Conservation (phyloP, 768 basidiomycete genomes). For the Amanita molliuscula region DNA sequence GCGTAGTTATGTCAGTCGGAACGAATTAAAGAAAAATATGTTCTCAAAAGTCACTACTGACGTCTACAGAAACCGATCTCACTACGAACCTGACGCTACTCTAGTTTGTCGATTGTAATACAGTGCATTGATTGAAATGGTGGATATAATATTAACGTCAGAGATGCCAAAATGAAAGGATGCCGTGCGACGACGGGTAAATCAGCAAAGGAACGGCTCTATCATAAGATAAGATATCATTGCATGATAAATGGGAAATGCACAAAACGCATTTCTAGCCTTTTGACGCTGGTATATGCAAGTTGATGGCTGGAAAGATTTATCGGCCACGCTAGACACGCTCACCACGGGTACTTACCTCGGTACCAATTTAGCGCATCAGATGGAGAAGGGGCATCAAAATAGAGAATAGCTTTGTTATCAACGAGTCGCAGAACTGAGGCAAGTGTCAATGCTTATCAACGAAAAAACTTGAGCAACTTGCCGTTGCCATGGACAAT, state of each 20-base stretch:
- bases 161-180: slow-evolving; percentile 7
- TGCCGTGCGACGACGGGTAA: neutral
- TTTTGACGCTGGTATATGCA: slow-evolving; percentile 80
- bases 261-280: slow-evolving; percentile 28
- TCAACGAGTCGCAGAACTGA: slow-evolving; percentile 83
- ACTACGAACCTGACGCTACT: slow-evolving; percentile 1
- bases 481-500: slow-evolving; percentile 82
- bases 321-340: neutral
- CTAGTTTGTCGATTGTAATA: slow-evolving; percentile 13
- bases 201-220: neutral
- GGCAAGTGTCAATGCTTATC: slow-evolving; percentile 3
- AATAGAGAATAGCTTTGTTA: slow-evolving; percentile 86
- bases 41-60: neutral
- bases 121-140: slow-evolving; percentile 9
- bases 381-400: slow-evolving; percentile 75
- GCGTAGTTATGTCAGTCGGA: neutral
- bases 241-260: neutral
- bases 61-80: slow-evolving; percentile 1
- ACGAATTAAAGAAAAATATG: neutral
- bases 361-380: slow-evolving; percentile 87
- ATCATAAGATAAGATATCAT: slow-evolving; percentile 1
- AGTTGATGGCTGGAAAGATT: slow-evolving; percentile 59
- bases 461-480: neutral
- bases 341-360: slow-evolving; percentile 36
- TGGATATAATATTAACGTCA: slow-evolving; percentile 3